Evolutionary conservation across 2,329 filamentous ascomycete species (phyloP).

Genomic region (Balansia obtecta): DNA sequence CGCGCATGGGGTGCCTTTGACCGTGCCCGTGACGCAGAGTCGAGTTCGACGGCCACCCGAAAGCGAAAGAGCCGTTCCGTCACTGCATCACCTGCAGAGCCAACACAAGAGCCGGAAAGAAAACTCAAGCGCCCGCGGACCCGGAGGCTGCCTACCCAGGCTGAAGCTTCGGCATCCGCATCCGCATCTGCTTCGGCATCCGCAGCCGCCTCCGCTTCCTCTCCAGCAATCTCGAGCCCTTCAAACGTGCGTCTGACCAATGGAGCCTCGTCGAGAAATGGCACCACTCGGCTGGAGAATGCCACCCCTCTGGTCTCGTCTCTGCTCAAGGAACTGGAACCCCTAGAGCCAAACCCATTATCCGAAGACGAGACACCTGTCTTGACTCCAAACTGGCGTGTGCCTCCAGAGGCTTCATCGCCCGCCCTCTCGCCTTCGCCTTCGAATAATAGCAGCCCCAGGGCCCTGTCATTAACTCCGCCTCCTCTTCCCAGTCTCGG

Average conservation of each 20-base stretch:
- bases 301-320: conserved; percentile 76
- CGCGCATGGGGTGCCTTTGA: conserved; percentile 87
- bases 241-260: conserved; percentile 12
- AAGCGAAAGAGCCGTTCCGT: conserved; percentile 65
- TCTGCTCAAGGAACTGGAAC: conserved; percentile 77
- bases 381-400: conserved; percentile 17
- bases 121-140: conserved; percentile 82
- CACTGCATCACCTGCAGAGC: conserved; percentile 58
- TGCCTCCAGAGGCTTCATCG: conserved; percentile 33
- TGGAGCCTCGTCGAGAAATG: conserved; percentile 12
- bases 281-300: conserved; percentile 20
- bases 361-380: conserved; percentile 40
- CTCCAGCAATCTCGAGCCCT: conserved; percentile 17
- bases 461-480: conserved; percentile 55
- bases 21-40: conserved; percentile 60
- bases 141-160: conserved; percentile 43
- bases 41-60: conserved; percentile 36
- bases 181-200: no score
- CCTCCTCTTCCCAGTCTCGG: conserved; percentile 46
- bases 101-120: conserved; percentile 59
- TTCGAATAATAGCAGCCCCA: conserved; percentile 54
- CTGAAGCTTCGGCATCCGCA: conserved; percentile 33
- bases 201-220: no score
- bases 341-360: conserved; percentile 54
- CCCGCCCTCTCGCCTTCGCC: conserved; percentile 53